Evolutionary conservation across 257 asterid species (phyloP).

Genomic region (Nicotiana tabacum): DNA sequence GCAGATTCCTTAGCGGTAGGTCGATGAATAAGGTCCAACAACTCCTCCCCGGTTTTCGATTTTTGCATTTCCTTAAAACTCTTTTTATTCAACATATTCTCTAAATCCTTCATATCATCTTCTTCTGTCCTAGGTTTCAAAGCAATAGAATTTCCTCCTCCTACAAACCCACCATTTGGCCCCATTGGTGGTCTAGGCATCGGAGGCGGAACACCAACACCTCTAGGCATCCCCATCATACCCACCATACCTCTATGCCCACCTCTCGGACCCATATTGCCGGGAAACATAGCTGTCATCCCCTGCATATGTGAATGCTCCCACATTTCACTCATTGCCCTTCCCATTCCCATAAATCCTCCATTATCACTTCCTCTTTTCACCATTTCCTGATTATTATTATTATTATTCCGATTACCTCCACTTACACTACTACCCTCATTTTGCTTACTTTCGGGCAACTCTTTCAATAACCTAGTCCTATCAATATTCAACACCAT

Average conservation of each 20-base stretch:
- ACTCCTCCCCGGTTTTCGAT: slow-evolving; percentile 95
- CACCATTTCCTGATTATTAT: slow-evolving; percentile 17
- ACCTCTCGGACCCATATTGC: slow-evolving; percentile 57
- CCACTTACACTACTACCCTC: slow-evolving; percentile 33
- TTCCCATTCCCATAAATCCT: slow-evolving; percentile 42
- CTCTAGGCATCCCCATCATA: slow-evolving; percentile 83
- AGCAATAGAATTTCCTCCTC: slow-evolving; percentile 35
- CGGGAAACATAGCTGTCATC: slow-evolving; percentile 29
- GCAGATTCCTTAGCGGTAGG: slow-evolving; percentile 96
- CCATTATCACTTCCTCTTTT: slow-evolving; percentile 36
- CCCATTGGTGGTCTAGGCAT: slow-evolving; percentile 67
- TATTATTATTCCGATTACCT: slow-evolving; percentile 26
- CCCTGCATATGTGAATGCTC: slow-evolving; percentile 23
- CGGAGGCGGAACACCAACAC: slow-evolving; percentile 89
- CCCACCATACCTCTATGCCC: slow-evolving; percentile 72
- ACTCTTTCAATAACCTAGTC: slow-evolving; percentile 68
- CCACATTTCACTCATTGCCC: slow-evolving; percentile 68
- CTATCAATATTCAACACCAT: slow-evolving; percentile 84
- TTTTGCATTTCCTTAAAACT: slow-evolving; percentile 86
- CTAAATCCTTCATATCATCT: slow-evolving; percentile 92
- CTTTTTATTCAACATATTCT: slow-evolving; percentile 81
- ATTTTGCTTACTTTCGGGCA: slow-evolving; percentile 69
- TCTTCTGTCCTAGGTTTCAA: slow-evolving; percentile 88
- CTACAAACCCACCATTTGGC: slow-evolving; percentile 34
- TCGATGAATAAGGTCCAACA: slow-evolving; percentile 84